Conservation (phyloP, 169 alveolate species). For the Prorocentrum cordatum region DNA sequence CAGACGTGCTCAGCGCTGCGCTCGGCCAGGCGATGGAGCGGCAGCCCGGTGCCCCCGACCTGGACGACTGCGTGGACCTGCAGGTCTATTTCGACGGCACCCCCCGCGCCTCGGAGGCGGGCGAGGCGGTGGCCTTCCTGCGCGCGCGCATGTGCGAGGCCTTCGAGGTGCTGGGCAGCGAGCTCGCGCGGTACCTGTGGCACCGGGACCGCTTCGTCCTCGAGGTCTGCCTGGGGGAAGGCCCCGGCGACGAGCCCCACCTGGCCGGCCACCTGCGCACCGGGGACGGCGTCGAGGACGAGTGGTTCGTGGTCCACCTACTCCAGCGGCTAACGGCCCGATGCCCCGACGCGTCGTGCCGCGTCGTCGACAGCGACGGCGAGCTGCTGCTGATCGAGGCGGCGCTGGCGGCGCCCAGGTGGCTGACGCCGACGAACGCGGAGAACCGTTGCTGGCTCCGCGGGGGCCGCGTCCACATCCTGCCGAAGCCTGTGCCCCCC, state of each 20-base stretch:
- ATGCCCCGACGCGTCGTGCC: slow-evolving; percentile 16
- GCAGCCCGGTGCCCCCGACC: too few relatives aligned
- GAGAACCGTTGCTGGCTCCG: slow-evolving; percentile 42
- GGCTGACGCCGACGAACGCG: slow-evolving; percentile 40
- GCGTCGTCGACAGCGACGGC: slow-evolving; percentile 43
- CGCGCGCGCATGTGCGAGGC: slow-evolving; percentile 33
- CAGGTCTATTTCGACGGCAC: slow-evolving; percentile 9
- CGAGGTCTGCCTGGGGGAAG: not conserved
- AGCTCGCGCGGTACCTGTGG: slow-evolving; percentile 24
- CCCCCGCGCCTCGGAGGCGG: not conserved
- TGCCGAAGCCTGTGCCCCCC: too few relatives aligned
- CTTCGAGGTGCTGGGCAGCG: not conserved
- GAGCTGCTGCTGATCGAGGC: slow-evolving; percentile 53
- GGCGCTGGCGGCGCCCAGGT: slow-evolving; percentile 45
- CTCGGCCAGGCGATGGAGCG: too few relatives aligned
- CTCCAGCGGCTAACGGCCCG: not conserved
- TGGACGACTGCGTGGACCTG: too few relatives aligned
- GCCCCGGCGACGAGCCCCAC: slow-evolving; percentile 21
- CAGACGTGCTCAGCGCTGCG: too few relatives aligned
- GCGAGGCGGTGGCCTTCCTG: slow-evolving; percentile 1
- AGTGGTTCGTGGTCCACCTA: slow-evolving; percentile 37
- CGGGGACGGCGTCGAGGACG: slow-evolving; percentile 45
- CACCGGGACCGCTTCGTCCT: slow-evolving; percentile 38
- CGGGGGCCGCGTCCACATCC: too few relatives aligned
- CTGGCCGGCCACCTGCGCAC: slow-evolving; percentile 20